Conservation (phyloP, 139 green algal genomes). For the Eudorina sp. region DNA sequence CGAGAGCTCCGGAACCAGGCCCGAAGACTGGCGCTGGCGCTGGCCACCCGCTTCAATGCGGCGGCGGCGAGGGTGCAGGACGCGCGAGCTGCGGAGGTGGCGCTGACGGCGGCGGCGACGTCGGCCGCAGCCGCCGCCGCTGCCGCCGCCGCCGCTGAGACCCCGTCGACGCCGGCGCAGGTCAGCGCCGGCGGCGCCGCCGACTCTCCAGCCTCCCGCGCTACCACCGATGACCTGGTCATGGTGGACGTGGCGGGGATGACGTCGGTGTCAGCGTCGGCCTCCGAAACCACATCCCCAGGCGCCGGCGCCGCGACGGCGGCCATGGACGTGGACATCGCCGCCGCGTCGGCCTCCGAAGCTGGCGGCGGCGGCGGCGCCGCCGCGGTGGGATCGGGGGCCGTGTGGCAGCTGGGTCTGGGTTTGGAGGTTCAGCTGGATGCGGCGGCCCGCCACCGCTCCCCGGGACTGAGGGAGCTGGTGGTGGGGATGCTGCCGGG, state of each 20-base stretch:
- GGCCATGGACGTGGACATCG: neutral
- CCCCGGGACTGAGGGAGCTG: conserved; percentile 55
- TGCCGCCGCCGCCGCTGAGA: neutral
- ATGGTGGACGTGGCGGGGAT: conserved; percentile 48
- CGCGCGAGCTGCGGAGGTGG: conserved; percentile 20
- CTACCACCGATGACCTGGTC: conserved; percentile 47
- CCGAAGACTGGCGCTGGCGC: conserved; percentile 7
- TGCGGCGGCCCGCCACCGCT: conserved; percentile 59
- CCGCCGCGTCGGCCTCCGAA: neutral
- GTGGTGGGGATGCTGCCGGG: conserved; percentile 75
- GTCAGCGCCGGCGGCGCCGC: neutral
- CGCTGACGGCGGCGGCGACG: conserved; percentile 2
- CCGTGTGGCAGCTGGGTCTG: conserved; percentile 55
- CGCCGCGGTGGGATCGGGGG: neutral
- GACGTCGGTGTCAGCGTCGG: neutral
- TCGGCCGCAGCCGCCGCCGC: neutral
- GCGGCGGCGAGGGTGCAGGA: conserved; percentile 32
- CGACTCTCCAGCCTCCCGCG: conserved; percentile 9
- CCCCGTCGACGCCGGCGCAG: neutral
- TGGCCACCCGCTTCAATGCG: conserved; percentile 10
- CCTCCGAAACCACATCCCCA: neutral
- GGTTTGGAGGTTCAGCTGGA: conserved; percentile 63
- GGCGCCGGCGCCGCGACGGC: neutral
- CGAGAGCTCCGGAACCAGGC: conserved; percentile 6
- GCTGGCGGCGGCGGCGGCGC: neutral